phyloP scores from a whole-genome alignment of 495 filamentous ascomycete species.

The Lasiosphaeria hispida region DNA sequence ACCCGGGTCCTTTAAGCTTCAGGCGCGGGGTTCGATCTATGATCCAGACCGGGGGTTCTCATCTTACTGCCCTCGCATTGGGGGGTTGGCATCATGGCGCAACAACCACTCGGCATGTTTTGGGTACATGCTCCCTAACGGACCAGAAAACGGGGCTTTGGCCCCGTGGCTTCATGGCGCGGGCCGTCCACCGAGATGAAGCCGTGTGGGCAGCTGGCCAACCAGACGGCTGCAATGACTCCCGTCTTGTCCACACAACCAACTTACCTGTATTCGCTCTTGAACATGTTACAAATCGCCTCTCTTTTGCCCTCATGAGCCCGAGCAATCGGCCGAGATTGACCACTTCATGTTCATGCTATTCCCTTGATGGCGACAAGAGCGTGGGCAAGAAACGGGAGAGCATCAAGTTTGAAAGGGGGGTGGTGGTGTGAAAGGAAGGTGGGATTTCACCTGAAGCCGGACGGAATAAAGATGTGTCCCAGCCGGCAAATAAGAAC shows the following conservation, averaged over 20 bases:
- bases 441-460: no score
- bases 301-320: not conserved
- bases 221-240: conserved; percentile 10
- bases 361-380: not conserved
- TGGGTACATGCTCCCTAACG: not conserved
- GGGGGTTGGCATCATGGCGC: no score
- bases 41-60: conserved; percentile 4
- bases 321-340: conserved; percentile 6
- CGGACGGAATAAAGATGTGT: no score
- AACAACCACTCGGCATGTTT: no score
- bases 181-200: conserved; percentile 21
- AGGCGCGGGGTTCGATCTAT: conserved; percentile 8
- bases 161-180: conserved; percentile 4
- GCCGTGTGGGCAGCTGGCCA: conserved; percentile 14
- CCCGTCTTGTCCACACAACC: not conserved
- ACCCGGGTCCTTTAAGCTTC: conserved; percentile 10
- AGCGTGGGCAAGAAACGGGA: no score
- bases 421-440: no score
- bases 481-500: no score
- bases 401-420: no score
- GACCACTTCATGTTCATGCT: not conserved
- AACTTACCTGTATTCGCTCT: no score
- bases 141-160: not conserved
- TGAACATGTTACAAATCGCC: not conserved
- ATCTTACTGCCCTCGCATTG: no score